These are phyloP conservation scores for Sechiopsis laciniata DNA, from an alignment of 306 rosid genomes.

Conservation along the genomic window DNA sequence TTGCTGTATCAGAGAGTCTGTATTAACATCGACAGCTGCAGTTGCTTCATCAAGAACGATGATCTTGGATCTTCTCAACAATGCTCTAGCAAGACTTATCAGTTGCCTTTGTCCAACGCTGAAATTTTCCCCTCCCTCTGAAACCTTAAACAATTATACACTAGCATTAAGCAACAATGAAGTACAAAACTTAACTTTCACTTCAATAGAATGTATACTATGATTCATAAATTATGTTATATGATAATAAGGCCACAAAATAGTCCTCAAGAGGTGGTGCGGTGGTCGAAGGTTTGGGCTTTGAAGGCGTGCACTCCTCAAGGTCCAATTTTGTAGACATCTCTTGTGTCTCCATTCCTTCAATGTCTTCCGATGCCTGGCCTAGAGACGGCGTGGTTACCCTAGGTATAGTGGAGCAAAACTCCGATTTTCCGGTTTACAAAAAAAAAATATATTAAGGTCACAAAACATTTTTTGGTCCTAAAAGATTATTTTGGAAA, in stretches of 20 bases:
- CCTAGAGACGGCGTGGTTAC: too few relatives aligned
- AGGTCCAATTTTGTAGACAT: too few relatives aligned
- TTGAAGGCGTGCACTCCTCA: too few relatives aligned
- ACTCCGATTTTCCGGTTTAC: too few relatives aligned
- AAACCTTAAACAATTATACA: conserved; percentile 44
- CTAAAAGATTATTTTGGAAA: not conserved
- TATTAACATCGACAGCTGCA: conserved; percentile 84
- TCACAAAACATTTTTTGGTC: not conserved
- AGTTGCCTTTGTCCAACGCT: conserved; percentile 93
- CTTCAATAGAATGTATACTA: not conserved
- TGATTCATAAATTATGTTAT: not conserved
- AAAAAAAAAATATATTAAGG: not conserved
- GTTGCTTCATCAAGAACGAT: conserved; percentile 96
- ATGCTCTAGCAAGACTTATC: conserved; percentile 76
- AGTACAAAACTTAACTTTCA: not conserved
- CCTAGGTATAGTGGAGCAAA: too few relatives aligned
- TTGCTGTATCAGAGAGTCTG: conserved; percentile 81
- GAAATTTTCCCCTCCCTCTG: conserved; percentile 85
- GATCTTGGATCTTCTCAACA: conserved; percentile 75
- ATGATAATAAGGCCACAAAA: not conserved
- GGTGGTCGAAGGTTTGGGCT: too few relatives aligned
- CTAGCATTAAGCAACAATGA: not conserved
- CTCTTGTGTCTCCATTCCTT: too few relatives aligned
- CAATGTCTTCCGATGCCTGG: too few relatives aligned
- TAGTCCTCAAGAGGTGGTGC: too few relatives aligned